phyloP scores from a whole-genome alignment of 2,329 filamentous ascomycete genomes.

The Parasarocladium wereldwijsianum region DNA sequence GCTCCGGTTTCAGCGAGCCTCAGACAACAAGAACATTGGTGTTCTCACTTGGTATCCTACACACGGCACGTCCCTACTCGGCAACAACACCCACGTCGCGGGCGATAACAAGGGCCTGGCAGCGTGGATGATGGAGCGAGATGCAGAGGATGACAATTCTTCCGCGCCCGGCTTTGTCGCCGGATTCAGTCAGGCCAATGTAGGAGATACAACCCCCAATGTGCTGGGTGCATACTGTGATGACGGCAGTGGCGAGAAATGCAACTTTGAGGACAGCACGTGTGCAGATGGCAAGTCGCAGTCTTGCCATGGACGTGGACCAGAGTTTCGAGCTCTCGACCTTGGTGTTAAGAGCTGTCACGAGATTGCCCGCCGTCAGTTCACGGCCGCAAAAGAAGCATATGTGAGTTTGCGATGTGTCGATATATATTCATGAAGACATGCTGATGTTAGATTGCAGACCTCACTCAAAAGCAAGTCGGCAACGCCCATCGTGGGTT shows the following conservation, averaged over 20 bases:
- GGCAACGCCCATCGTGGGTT: conserved; percentile 40
- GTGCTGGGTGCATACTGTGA: conserved; percentile 81
- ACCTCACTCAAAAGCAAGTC: conserved; percentile 11
- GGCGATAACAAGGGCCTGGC: conserved; percentile 98
- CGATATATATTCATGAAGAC: not conserved
- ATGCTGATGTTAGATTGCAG: not conserved
- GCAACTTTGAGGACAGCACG: conserved; percentile 69
- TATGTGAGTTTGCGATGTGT: conserved; percentile 16
- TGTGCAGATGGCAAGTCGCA: conserved; percentile 58
- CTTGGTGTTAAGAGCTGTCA: conserved; percentile 60
- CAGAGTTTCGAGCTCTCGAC: conserved; percentile 51
- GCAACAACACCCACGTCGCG: conserved; percentile 80
- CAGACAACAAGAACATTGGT: conserved; percentile 63
- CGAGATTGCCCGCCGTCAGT: conserved; percentile 64
- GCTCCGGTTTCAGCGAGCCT: conserved; percentile 60
- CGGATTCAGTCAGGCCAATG: conserved; percentile 82
- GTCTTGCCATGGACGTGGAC: conserved; percentile 60
- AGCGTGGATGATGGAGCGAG: conserved; percentile 68
- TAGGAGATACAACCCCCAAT: conserved; percentile 85
- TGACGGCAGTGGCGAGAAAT: conserved; percentile 59
- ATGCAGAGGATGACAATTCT: conserved; percentile 34
- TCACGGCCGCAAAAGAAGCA: conserved; percentile 35
- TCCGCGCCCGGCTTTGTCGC: conserved; percentile 63
- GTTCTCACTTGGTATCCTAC: conserved; percentile 84
- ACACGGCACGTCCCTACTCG: conserved; percentile 80